Evolutionary conservation across 768 basidiomycete species (phyloP).

Genomic region (Sarcomyxa edulis): DNA sequence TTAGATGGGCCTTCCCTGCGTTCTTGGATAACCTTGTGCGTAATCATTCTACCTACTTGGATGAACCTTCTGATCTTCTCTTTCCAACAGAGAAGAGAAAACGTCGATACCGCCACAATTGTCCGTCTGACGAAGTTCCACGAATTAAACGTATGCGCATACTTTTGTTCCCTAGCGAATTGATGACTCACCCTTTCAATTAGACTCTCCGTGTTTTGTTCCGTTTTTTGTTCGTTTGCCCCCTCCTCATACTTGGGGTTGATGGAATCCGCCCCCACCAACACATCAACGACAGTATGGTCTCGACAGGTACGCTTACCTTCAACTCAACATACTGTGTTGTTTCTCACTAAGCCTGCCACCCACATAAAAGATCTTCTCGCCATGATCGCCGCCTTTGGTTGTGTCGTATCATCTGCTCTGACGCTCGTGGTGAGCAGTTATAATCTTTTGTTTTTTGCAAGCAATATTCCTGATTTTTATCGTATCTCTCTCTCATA

Average conservation of each 20-base stretch:
- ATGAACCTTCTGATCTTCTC: conserved; percentile 3
- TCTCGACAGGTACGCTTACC: conserved; percentile 37
- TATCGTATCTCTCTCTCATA: conserved; percentile 17
- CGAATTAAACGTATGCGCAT: conserved; percentile 65
- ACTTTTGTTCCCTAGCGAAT: too few relatives aligned
- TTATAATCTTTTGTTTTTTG: background rate
- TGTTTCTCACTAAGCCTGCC: conserved; percentile 1
- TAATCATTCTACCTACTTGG: background rate
- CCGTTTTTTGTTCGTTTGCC: conserved; percentile 66
- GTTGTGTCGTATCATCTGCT: conserved; percentile 61
- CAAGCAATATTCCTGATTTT: background rate
- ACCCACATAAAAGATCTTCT: conserved; percentile 53
- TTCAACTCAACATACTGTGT: background rate
- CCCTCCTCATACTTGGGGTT: conserved; percentile 58
- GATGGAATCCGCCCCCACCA: conserved; percentile 63
- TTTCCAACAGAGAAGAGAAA: conserved; percentile 44
- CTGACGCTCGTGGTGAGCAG: conserved; percentile 64
- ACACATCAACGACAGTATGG: conserved; percentile 60
- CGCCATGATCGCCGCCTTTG: conserved; percentile 51
- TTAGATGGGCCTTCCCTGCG: conserved; percentile 59
- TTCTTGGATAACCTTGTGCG: conserved; percentile 60
- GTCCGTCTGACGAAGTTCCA: conserved; percentile 76
- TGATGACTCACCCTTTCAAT: background rate
- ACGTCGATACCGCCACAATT: conserved; percentile 60
- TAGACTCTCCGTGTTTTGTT: conserved; percentile 70